Evolutionary conservation across 148 eudicot genomes (phyloP).

Genomic region (Arbutus unedo): DNA sequence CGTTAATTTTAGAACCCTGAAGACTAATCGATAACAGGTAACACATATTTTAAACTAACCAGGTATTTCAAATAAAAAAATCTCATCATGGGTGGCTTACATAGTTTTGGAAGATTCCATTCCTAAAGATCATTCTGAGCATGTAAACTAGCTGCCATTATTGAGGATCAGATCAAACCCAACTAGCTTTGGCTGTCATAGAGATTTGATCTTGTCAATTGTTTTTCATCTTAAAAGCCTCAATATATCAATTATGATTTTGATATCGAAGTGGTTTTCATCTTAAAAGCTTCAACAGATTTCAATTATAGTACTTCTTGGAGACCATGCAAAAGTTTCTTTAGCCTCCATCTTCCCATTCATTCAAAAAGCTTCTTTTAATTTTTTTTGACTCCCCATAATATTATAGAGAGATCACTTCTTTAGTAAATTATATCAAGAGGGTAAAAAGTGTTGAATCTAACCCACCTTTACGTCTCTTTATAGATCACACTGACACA

Average conservation of each 20-base stretch:
- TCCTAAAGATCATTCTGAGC: conserved; percentile 33
- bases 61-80: no score
- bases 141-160: conserved; percentile 21
- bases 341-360: conserved; percentile 19
- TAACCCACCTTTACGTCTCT: background rate
- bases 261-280: conserved; percentile 13
- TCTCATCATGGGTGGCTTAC: background rate
- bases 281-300: conserved; percentile 36
- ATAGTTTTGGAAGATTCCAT: conserved; percentile 39
- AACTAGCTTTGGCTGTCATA: conserved; percentile 32
- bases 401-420: background rate
- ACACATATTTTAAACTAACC: no score
- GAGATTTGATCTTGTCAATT: conserved; percentile 25
- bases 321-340: conserved; percentile 42
- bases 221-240: conserved; percentile 30
- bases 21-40: no score
- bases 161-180: conserved; percentile 17
- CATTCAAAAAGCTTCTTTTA: conserved; percentile 26
- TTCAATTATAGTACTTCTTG: conserved; percentile 33
- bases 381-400: background rate
- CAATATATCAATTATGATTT: conserved; percentile 34
- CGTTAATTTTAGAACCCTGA: no score
- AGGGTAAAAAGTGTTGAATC: conserved; percentile 8
- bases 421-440: conserved; percentile 14
- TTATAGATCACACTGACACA: conserved; percentile 8